Evolutionary conservation across 1,139 yeast species (phyloP).

Genomic region (Hyphopichia wangnamkhiaoensis): DNA sequence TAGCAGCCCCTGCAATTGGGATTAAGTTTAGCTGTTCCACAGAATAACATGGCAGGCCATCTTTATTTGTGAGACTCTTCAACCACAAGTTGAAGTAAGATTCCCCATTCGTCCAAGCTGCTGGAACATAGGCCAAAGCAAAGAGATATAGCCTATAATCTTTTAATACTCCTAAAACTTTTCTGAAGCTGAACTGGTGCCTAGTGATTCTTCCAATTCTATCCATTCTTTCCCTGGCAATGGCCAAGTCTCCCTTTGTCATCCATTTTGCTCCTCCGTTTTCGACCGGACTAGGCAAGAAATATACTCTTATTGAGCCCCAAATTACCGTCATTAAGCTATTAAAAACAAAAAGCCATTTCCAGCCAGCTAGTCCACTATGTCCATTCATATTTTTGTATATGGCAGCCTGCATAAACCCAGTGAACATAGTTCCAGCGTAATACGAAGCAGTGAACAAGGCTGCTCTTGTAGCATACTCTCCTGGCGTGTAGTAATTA

Average conservation of each 20-base stretch:
- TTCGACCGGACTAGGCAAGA: constrained; percentile 22
- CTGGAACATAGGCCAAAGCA: constrained; percentile 2
- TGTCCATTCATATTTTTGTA: constrained; percentile 8
- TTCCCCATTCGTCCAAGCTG: constrained; percentile 37
- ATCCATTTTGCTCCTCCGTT: constrained; percentile 20
- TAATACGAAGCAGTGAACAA: constrained; percentile 20
- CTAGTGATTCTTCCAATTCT: constrained; percentile 16
- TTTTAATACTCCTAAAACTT: constrained; percentile 25
- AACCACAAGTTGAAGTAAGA: constrained; percentile 44
- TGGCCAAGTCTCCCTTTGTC: constrained; percentile 19
- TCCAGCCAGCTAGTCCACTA: constrained; percentile 11
- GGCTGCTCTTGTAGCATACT: constrained; percentile 18
- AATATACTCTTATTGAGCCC: constrained; percentile 25
- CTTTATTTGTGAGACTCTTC: constrained; percentile 27
- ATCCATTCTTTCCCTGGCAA: constrained; percentile 17
- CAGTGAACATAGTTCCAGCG: constrained; percentile 18
- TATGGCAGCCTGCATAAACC: constrained; percentile 11
- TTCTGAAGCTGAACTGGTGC: constrained; percentile 9
- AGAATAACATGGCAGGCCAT: constrained; percentile 23
- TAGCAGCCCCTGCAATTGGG: neutral
- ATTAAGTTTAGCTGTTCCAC: constrained; percentile 11
- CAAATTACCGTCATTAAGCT: constrained; percentile 28
- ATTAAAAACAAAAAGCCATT: constrained; percentile 17
- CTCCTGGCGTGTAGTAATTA: constrained; percentile 15
- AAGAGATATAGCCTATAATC: constrained; percentile 39